Base-by-base conservation (phyloP, 257 asterid genomes). In the Gentiana straminea region DNA sequence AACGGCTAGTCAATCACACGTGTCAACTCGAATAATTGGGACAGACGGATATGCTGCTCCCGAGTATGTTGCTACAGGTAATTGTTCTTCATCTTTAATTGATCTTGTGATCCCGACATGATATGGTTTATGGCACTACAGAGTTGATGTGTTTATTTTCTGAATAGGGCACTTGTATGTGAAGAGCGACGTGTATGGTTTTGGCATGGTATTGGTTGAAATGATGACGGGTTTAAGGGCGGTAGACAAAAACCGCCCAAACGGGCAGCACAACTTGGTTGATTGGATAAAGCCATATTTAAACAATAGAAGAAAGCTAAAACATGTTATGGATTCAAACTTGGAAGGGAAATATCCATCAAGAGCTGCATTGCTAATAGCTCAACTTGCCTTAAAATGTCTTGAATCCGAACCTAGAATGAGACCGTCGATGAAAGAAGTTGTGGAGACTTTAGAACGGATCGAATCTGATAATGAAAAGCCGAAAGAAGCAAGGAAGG, bases 1-100 rank as follows among this genome's bases (percentile, higher is more conserved):
- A 2, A 69, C 94, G 0, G 85, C 73, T 33, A 79, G 94, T 62
- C 74, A 69, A 53, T 81, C 95, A 5, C 95, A 85, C 1, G 84
- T 85, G 24, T 57, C 86, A 0, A 82, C 95, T 34, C 80, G 79
- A 39, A 84, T 82, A 6, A 76, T 82, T 73, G 95, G 95, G n/a
- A 85, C 95, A 1, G 0, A 73, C 32, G 95, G 95, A n/a, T 85
- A 86, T 59, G 91, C 91, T 39, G 94, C 94, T 49, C 94, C 94
- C 3, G 86, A 84, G 76, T 84, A n/a, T n/a, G n/a, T n/a, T n/a
- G n/a, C n/a, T n/a, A n/a, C n/a, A n/a, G n/a, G n/a, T n/a, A n/a
- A n/a, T n/a, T n/a, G n/a, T 63, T 50, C 34, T 33, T n/a, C 11
- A 36, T 11, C 35, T n/a, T n/a, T n/a, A n/a, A n/a, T n/a, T n/a